These are phyloP conservation scores for Candida sp. DNA, from an alignment of 1,139 yeast species.

Conservation along the genomic window DNA sequence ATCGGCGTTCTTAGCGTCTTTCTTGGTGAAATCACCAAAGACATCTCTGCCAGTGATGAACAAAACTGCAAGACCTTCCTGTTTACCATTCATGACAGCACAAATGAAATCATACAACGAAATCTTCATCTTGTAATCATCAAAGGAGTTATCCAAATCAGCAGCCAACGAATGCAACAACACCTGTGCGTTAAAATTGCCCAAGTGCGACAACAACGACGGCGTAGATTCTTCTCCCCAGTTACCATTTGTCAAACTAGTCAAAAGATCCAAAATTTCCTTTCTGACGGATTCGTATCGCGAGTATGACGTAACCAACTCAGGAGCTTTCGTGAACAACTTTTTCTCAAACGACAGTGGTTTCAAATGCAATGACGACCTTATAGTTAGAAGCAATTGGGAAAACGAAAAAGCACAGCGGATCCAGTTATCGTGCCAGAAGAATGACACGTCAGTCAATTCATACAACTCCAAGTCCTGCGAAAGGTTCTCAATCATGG, in stretches of 20 bases:
- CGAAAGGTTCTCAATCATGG: conserved; percentile 53
- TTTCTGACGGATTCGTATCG: conserved; percentile 51
- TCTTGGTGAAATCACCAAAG: conserved; percentile 32
- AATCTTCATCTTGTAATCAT: conserved; percentile 58
- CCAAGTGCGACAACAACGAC: conserved; percentile 81
- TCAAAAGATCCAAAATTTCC: conserved; percentile 59
- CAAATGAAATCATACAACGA: conserved; percentile 73
- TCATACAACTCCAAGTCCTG: conserved; percentile 40
- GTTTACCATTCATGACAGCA: conserved; percentile 77
- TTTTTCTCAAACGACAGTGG: conserved; percentile 71
- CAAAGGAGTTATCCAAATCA: conserved; percentile 66
- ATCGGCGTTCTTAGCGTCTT: not conserved
- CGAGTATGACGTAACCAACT: conserved; percentile 64
- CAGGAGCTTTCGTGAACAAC: conserved; percentile 60
- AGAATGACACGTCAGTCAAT: conserved; percentile 44
- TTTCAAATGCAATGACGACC: conserved; percentile 50
- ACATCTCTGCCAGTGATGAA: conserved; percentile 75
- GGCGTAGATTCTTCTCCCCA: conserved; percentile 67
- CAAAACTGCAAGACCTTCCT: conserved; percentile 84
- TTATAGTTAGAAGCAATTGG: conserved; percentile 52
- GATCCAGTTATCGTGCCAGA: conserved; percentile 50
- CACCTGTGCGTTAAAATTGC: conserved; percentile 61
- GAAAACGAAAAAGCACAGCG: conserved; percentile 43
- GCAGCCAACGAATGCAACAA: conserved; percentile 61
- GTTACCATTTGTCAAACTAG: conserved; percentile 62